phyloP scores from a whole-genome alignment of 2,329 filamentous ascomycete genomes.

The Pseudonectria foliicola region DNA sequence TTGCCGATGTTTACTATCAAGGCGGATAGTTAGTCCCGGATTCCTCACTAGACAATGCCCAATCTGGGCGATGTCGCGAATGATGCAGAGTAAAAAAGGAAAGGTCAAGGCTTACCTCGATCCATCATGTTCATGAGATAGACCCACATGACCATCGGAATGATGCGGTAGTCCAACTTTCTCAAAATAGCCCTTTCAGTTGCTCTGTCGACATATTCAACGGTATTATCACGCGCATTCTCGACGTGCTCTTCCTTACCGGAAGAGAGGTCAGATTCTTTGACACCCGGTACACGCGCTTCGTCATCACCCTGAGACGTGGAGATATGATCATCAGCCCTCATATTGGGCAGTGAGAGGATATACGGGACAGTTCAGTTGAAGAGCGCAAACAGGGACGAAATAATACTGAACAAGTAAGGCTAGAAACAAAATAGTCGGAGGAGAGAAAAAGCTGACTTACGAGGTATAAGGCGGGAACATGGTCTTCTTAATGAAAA shows the following conservation, averaged over 20 bases:
- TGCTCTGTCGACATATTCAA: constrained; percentile 12
- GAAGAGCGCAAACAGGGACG: no score
- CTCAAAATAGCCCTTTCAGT: constrained; percentile 15
- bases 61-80: no score
- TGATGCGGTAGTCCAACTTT: constrained; percentile 27
- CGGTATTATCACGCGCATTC: constrained; percentile 8
- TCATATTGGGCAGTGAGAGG: no score
- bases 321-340: constrained; percentile 2
- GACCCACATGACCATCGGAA: constrained; percentile 26
- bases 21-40: not conserved
- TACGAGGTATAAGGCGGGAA: no score
- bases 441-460: no score
- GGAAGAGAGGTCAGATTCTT: constrained; percentile 16
- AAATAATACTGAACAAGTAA: no score
- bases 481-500: no score
- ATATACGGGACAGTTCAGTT: no score
- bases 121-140: constrained; percentile 32
- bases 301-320: constrained; percentile 1
- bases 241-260: constrained; percentile 10
- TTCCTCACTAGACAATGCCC: no score
- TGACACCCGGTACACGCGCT: not conserved
- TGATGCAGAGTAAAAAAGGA: no score
- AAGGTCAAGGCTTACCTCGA: constrained; percentile 17
- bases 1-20: constrained; percentile 63
- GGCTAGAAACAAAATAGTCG: no score